A percentile compares a stretch with the other conserved stretches of the same genome.
Conservation (phyloP, 2,329 filamentous ascomycete species). For the Alternaria dauci region DNA sequence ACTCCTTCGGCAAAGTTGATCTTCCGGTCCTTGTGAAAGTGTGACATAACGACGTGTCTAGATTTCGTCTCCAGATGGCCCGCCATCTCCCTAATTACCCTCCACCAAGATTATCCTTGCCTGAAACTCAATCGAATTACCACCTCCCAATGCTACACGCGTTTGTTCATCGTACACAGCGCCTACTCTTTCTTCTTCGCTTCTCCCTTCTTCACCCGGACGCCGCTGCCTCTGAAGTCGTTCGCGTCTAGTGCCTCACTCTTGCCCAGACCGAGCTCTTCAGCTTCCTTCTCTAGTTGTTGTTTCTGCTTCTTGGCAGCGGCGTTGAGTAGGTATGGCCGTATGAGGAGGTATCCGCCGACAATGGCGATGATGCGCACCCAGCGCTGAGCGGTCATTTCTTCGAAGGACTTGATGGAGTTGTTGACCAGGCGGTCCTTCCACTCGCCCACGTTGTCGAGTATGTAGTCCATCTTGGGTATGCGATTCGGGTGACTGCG, state of each 20-base stretch:
- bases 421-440: constrained; percentile 52
- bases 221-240: constrained; percentile 41
- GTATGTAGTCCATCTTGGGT: constrained; percentile 29
- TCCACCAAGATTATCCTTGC: background rate
- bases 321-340: constrained; percentile 76
- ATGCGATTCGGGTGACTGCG: constrained; percentile 2
- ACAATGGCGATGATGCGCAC: constrained; percentile 76
- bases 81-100: background rate
- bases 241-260: constrained; percentile 45
- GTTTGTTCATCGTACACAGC: background rate
- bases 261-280: constrained; percentile 50
- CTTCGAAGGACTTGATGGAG: constrained; percentile 53
- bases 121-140: background rate
- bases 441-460: constrained; percentile 43
- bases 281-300: constrained; percentile 64
- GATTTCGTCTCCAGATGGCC: background rate
- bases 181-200: constrained; percentile 54
- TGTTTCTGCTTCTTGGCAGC: constrained; percentile 70
- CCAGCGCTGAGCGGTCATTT: constrained; percentile 57
- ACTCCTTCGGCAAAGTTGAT: background rate
- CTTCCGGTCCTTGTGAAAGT: background rate
- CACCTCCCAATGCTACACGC: background rate
- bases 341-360: constrained; percentile 73
- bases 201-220: constrained; percentile 49
- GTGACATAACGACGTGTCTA: background rate